Evolutionary conservation across 108 stramenopile species (phyloP).

Genomic region (Skeletonema tropicum): DNA sequence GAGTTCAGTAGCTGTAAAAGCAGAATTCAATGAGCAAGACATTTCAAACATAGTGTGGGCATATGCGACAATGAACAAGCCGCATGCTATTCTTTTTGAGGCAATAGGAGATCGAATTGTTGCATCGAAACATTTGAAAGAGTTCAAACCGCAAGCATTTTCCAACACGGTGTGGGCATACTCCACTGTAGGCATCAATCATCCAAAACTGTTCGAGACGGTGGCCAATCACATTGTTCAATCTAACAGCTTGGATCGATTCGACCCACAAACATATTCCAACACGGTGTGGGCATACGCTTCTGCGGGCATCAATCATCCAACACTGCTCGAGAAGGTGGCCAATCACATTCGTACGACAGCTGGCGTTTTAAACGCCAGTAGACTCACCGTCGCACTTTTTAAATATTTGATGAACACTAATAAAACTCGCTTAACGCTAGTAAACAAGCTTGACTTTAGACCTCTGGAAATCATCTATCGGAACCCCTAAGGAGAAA

Average conservation of each 20-base stretch:
- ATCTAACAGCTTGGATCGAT: background rate
- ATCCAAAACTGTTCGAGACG: conserved; percentile 19
- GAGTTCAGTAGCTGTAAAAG: background rate
- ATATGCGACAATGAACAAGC: background rate
- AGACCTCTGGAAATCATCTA: conserved; percentile 20
- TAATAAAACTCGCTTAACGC: too few relatives aligned
- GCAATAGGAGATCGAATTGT: background rate
- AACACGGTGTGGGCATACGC: conserved; percentile 9
- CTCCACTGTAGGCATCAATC: conserved; percentile 24
- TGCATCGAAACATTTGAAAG: conserved; percentile 2
- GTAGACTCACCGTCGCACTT: too few relatives aligned
- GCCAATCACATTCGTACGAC: background rate
- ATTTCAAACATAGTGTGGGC: conserved; percentile 21
- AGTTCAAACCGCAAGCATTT: too few relatives aligned
- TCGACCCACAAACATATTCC: background rate
- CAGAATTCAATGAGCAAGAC: conserved; percentile 11
- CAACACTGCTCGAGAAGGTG: conserved; percentile 16
- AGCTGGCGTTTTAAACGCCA: too few relatives aligned
- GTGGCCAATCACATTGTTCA: too few relatives aligned
- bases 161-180: conserved; percentile 6
- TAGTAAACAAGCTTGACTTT: too few relatives aligned
- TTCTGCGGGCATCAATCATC: conserved; percentile 17
- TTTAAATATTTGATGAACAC: too few relatives aligned
- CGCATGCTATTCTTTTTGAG: conserved; percentile 6
- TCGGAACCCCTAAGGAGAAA: too few relatives aligned